Base-by-base conservation (phyloP, 148 eudicot species). In the Hydrangea macrophylla region DNA sequence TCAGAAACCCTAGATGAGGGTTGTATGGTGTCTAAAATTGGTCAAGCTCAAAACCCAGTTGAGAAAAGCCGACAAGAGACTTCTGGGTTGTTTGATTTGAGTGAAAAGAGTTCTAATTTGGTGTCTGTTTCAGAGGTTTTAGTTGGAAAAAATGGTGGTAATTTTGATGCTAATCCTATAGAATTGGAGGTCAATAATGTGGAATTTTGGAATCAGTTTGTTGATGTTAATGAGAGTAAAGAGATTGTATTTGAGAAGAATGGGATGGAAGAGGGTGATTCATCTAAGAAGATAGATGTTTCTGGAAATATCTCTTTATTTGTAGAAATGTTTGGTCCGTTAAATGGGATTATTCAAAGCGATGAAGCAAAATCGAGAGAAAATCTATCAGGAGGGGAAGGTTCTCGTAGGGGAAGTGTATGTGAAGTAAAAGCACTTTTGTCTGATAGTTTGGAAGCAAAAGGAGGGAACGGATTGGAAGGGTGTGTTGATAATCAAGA, bases 291-390 rank as follows among this genome's bases (percentile, higher is more conserved):
- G 25, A 58, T 58, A 31, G 78, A 62, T 36, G 71, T 50, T 72
- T 69, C 80, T 48, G 71, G 59, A 32, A 35, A 69, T 39, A 73
- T 82, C 68, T 69, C 75, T 64, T 62, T 82, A n/a, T 70, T 73
- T 59, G 86, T 79, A 58, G 78, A 78, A 40, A 70, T 82, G 20
- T 78, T 76, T 58, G 80, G 80, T 62, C 80, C 77, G 20, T 48
- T 68, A 22, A 48, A 75, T 72, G 71, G 75, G 25, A 28, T 58
- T 33, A 12, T 22, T 6, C 48, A 68, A 37, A 28, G 58, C 23
- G 57, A 62, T 37, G 55, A 79, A 44, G 26, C 37, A 58, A 37
- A 15, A 20, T 28, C 15, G 1, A 40, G 64, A 18, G 40, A 39
- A 33, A 13, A 39, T 40, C 28, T 20, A 10, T 37, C 42, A 31